Percentiles rank a stretch among this genome's conserved stretches.
Conservation (phyloP, 176 grass and related monocot species). For the Rhynchospora tenuis region DNA sequence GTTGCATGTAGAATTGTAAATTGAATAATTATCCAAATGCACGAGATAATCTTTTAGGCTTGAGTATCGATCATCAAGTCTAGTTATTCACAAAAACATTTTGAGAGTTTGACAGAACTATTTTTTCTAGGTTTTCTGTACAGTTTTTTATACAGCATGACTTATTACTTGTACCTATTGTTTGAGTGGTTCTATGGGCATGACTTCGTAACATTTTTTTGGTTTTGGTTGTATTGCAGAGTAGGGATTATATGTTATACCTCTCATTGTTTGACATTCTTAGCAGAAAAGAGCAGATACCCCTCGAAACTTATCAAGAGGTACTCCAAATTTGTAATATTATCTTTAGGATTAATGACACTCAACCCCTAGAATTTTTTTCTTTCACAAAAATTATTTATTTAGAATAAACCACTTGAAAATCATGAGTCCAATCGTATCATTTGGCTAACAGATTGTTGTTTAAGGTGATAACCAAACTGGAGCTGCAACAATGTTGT, state of each 20-base stretch:
- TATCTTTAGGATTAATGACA: neutral
- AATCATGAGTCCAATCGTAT: neutral
- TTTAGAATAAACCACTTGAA: neutral
- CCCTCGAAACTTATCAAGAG: conserved; percentile 52
- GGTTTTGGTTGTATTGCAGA: conserved; percentile 28
- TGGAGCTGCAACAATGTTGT: neutral
- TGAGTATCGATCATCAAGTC: neutral
- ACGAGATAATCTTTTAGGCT: neutral
- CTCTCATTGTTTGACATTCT: conserved; percentile 55
- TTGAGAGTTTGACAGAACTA: neutral
- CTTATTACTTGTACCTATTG: neutral
- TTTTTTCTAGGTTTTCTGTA: neutral
- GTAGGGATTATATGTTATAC: conserved; percentile 56
- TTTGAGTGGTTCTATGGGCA: conserved; percentile 2
- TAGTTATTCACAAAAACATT: neutral
- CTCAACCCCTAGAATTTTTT: neutral
- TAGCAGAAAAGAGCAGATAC: conserved; percentile 38
- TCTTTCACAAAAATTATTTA: neutral
- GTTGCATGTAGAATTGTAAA: neutral
- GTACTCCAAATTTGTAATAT: conserved; percentile 18
- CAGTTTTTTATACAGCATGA: neutral
- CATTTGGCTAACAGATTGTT: neutral
- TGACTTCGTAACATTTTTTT: neutral
- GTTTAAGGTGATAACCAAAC: neutral
- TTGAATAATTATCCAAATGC: neutral